A percentile compares a stretch with the other conserved stretches of the same genome.
Evolutionary conservation across 192 early-diverging fungal species (phyloP).

Genomic region (Phycomyces blakesleeanus): DNA sequence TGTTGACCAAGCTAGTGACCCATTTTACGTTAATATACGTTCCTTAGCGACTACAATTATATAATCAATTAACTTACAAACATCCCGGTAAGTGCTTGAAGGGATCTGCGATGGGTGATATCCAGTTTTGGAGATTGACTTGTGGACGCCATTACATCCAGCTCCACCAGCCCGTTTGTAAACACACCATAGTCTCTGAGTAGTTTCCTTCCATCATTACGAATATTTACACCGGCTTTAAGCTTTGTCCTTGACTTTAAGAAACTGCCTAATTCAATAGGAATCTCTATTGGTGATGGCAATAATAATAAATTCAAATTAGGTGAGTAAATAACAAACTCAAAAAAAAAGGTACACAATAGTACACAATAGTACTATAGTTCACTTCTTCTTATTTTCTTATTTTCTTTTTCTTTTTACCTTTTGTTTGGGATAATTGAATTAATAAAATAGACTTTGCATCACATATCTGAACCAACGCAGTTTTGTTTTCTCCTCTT

Average conservation of each 20-base stretch:
- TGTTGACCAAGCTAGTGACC: constrained; percentile 15
- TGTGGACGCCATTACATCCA: constrained; percentile 6
- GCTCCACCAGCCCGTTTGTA: constrained; percentile 28
- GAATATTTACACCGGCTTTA: constrained; percentile 30
- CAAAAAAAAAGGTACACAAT: too few relatives aligned
- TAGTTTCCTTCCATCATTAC: constrained; percentile 24
- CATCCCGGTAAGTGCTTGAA: constrained; percentile 18
- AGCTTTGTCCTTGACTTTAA: constrained; percentile 10
- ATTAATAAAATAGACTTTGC: constrained; percentile 18
- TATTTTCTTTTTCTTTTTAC: too few relatives aligned
- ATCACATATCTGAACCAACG: constrained; percentile 25
- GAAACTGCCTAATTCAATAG: constrained; percentile 10
- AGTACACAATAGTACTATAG: too few relatives aligned
- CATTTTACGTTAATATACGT: neutral
- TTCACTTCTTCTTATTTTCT: too few relatives aligned
- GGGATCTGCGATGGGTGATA: constrained; percentile 1
- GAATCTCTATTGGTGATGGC: constrained; percentile 11
- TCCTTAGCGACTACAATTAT: too few relatives aligned
- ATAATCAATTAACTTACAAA: constrained; percentile 18
- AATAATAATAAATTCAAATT: too few relatives aligned
- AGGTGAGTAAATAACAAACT: neutral
- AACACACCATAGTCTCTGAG: constrained; percentile 22
- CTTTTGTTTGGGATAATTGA: constrained; percentile 19
- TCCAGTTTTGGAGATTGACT: neutral
- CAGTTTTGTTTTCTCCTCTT: constrained; percentile 22